Evolutionary conservation across 768 basidiomycete genomes (phyloP).

Genomic region (Boletus speciosus): DNA sequence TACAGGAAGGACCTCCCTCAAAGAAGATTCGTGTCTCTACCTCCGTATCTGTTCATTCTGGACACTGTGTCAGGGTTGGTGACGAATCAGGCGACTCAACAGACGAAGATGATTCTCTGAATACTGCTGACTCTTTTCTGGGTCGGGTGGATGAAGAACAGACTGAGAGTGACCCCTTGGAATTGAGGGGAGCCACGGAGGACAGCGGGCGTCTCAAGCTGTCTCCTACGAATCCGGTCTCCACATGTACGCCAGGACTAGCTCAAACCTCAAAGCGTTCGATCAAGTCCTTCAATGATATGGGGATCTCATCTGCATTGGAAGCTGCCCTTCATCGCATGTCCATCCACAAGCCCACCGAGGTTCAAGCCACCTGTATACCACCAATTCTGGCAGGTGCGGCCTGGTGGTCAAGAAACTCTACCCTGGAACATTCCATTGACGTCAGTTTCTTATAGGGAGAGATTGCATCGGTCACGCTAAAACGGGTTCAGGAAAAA

Average conservation of each 20-base stretch:
- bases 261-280: slow-evolving; percentile 7
- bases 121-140: slow-evolving; percentile 7
- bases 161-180: background rate
- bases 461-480: slow-evolving; percentile 97
- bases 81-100: slow-evolving; percentile 10
- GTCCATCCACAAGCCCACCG: slow-evolving; percentile 83
- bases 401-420: background rate
- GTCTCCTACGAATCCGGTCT: slow-evolving; percentile 21
- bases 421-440: background rate
- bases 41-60: background rate
- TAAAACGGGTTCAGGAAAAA: slow-evolving; percentile 97
- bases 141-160: background rate
- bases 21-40: slow-evolving; percentile 34
- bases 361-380: slow-evolving; percentile 88
- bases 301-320: slow-evolving; percentile 60
- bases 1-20: slow-evolving; percentile 39
- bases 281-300: slow-evolving; percentile 45
- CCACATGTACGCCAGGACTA: slow-evolving; percentile 4
- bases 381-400: slow-evolving; percentile 78
- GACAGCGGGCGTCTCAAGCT: slow-evolving; percentile 17
- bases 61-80: background rate
- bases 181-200: slow-evolving; percentile 4
- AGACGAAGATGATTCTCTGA: slow-evolving; percentile 19
- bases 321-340: slow-evolving; percentile 67
- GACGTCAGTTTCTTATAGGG: slow-evolving; percentile 44